Conservation (phyloP, 208 protist species). For the Willaertia magna region DNA sequence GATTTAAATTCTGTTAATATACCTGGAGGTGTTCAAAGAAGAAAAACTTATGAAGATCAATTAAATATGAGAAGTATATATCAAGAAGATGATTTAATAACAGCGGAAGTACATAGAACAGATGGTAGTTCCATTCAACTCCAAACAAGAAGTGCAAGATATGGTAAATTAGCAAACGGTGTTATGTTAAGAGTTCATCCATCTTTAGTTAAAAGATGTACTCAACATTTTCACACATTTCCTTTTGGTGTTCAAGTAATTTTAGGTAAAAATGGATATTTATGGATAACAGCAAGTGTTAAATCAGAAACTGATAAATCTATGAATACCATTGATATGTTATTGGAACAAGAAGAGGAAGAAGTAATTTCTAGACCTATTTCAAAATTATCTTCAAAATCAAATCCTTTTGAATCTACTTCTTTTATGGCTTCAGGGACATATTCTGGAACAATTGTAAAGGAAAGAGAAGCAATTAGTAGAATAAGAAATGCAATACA, state of each 20-base stretch:
- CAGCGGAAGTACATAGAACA: conserved; percentile 83
- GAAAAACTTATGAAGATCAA: conserved; percentile 72
- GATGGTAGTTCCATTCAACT: conserved; percentile 73
- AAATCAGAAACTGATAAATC: neutral
- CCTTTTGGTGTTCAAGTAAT: neutral
- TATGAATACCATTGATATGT: neutral
- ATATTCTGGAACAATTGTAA: neutral
- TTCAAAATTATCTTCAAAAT: neutral
- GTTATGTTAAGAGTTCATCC: neutral
- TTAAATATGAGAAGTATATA: conserved; percentile 85
- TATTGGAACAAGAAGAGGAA: neutral
- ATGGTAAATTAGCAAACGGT: conserved; percentile 11
- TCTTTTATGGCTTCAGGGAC: neutral
- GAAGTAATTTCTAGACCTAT: neutral
- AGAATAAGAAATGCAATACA: neutral
- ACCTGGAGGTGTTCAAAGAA: conserved; percentile 83
- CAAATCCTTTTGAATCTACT: neutral
- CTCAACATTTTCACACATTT: neutral
- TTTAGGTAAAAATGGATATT: conserved; percentile 5
- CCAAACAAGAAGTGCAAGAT: conserved; percentile 66
- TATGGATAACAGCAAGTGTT: neutral
- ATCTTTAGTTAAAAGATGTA: neutral
- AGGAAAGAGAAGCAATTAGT: neutral
- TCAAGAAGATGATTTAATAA: conserved; percentile 80
- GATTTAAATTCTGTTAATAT: conserved; percentile 89